Conservation (phyloP, 176 grass and related monocot genomes). For the Aegilops tauschii region DNA sequence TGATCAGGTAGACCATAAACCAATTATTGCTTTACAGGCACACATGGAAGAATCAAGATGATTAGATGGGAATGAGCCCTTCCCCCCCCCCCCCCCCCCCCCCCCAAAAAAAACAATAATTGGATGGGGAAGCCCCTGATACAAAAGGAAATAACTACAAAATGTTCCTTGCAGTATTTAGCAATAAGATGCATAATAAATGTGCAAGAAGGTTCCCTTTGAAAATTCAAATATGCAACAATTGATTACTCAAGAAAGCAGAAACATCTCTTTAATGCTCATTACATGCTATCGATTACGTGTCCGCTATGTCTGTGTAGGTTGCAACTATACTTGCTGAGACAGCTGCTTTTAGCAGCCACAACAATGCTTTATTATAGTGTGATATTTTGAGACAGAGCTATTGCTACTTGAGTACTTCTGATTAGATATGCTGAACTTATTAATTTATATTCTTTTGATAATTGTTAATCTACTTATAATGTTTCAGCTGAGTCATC, state of each 20-base stretch:
- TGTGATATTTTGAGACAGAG: not conserved
- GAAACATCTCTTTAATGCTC: not conserved
- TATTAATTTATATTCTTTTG: conserved; percentile 8
- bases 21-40: not conserved
- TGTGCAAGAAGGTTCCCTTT: not conserved
- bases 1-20: conserved; percentile 2
- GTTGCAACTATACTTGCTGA: not conserved
- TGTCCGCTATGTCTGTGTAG: conserved; percentile 2
- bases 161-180: conserved; percentile 7
- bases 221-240: not conserved
- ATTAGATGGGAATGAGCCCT: not conserved
- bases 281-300: not conserved
- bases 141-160: not conserved
- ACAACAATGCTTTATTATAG: conserved; percentile 9
- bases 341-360: not conserved
- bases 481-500: conserved; percentile 89
- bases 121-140: not conserved
- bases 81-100: too few species aligned
- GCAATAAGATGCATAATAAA: conserved; percentile 13
- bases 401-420: conserved; percentile 1
- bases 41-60: conserved; percentile 7
- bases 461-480: conserved; percentile 3
- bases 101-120: not conserved
- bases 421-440: conserved; percentile 12
- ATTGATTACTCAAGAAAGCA: not conserved